Conservation (phyloP, 139 green algal species). For the Penium margaritaceum region DNA sequence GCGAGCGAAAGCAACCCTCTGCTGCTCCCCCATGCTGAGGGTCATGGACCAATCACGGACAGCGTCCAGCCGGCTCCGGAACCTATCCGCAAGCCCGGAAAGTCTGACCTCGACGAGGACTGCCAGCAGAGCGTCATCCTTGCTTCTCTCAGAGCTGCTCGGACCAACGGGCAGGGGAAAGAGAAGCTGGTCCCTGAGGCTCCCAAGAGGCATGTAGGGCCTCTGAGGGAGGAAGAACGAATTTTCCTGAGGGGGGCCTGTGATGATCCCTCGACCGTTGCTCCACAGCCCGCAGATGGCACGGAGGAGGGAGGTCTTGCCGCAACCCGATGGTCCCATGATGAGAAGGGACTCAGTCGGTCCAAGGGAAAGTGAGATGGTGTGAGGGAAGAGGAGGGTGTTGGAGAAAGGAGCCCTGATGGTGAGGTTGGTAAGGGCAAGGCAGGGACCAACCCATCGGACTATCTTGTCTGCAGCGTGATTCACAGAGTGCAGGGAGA, state of each 20-base stretch:
- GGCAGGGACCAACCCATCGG: neutral
- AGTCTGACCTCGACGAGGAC: neutral
- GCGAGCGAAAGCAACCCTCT: conserved; percentile 70
- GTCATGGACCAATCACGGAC: conserved; percentile 36
- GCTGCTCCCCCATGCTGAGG: conserved; percentile 67
- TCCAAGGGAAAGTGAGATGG: conserved; percentile 47
- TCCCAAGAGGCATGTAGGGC: conserved; percentile 78
- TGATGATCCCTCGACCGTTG: conserved; percentile 41
- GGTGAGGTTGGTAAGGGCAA: conserved; percentile 32
- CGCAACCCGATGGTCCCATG: conserved; percentile 60
- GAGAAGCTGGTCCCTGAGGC: conserved; percentile 71
- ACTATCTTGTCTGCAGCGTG: conserved; percentile 3
- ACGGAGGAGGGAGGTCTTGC: conserved; percentile 63
- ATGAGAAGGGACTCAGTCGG: conserved; percentile 58
- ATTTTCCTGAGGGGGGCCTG: conserved; percentile 6
- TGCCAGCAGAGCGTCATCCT: neutral
- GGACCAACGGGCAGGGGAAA: conserved; percentile 56
- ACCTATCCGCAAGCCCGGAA: neutral
- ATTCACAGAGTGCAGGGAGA: no score
- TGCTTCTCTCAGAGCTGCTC: neutral
- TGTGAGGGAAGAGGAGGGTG: conserved; percentile 12
- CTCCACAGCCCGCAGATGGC: conserved; percentile 55
- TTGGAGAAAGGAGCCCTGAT: conserved; percentile 43
- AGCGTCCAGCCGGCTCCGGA: conserved; percentile 33
- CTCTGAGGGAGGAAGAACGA: conserved; percentile 85